phyloP scores from a whole-genome alignment of 805 yeast genomes.

The Kluyveromyces siamensis region DNA sequence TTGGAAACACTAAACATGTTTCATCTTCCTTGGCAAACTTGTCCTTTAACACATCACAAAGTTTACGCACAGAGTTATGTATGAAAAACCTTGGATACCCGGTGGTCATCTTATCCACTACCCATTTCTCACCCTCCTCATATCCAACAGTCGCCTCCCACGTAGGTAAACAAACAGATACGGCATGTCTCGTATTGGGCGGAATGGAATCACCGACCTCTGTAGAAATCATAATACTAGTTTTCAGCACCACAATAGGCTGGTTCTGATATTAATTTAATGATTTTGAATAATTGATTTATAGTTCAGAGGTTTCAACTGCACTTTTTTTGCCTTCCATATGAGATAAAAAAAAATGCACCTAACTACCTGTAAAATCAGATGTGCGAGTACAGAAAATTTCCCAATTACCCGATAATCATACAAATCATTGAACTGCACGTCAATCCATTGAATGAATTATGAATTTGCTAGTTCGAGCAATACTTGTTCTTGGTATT shows the following conservation, averaged over 20 bases:
- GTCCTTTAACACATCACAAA: constrained; percentile 44
- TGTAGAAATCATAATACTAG: constrained; percentile 9
- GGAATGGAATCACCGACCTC: constrained; percentile 81
- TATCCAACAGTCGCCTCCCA: constrained; percentile 93
- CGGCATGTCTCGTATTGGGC: constrained; percentile 83
- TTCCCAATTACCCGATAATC: background rate
- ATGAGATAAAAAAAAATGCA: too few species aligned
- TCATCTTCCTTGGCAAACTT: constrained; percentile 80
- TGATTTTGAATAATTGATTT: too few species aligned
- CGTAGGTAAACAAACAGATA: constrained; percentile 88
- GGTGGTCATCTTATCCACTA: constrained; percentile 62
- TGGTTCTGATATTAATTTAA: too few species aligned
- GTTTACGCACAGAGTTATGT: constrained; percentile 51
- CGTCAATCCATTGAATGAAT: background rate
- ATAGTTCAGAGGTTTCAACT: too few species aligned
- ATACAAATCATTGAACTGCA: background rate
- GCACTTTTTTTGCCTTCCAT: background rate
- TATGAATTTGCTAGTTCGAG: background rate
- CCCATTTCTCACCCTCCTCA: constrained; percentile 83
- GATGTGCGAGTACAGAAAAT: too few species aligned
- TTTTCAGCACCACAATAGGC: too few species aligned
- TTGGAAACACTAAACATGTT: constrained; percentile 64
- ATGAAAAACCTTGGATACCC: constrained; percentile 88
- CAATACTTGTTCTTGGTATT: constrained; percentile 1
- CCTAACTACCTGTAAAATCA: too few species aligned